Evolutionary conservation across 208 protist genomes (phyloP), one percentile per base, ranked within the genome.

Genomic region (Trypanosoma scelopori): DNA sequence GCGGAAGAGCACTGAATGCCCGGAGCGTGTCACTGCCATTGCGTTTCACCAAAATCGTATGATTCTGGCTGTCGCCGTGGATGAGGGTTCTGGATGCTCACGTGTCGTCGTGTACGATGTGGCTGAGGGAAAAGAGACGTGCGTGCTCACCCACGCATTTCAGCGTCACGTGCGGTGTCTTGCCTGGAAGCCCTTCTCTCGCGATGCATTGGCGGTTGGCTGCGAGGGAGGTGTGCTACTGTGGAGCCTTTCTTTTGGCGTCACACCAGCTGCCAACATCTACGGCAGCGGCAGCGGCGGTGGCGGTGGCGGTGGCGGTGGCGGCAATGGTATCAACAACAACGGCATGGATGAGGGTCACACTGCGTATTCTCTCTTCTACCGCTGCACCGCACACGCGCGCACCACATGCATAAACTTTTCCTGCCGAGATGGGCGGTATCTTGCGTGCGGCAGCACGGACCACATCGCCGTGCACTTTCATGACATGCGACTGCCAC

Each of bases 31-130:
- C n/a, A 75, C 63, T 20, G 71, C 81, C n/a, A 51, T 81, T n/a
- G 76, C 77, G 20, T 85, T 86, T 59, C 90, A 96, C 59, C 79
- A 83, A 1, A 28, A 71, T 11, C 63, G 73, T 20, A 43, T 78
- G 71, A 42, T 87, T 42, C 63, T 96, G 16, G 90, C 90, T 11
- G 79, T 86, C 25, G 86, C 76, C 13, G 65, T 91, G 23, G 79
- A 90, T 16, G 87, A 89, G 48, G 83, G 81, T 3, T 62, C 61
- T 32, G 73, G 69, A 23, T 55, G 65, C 20, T 60, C 72, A 18
- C 81, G 87, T 25, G 82, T 93, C 3, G 65, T 82, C 6, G 50
- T 96, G 28, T 90, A 89, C 64, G 73, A 93, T 63, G 76, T 89
- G 1, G 62, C 63, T 5, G 70, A 69, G 15, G 65, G 61, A 1